Evolutionary conservation across 2,329 filamentous ascomycete genomes (phyloP), one percentile per base, ranked within the genome.

Genomic region (Colletotrichum filicis): DNA sequence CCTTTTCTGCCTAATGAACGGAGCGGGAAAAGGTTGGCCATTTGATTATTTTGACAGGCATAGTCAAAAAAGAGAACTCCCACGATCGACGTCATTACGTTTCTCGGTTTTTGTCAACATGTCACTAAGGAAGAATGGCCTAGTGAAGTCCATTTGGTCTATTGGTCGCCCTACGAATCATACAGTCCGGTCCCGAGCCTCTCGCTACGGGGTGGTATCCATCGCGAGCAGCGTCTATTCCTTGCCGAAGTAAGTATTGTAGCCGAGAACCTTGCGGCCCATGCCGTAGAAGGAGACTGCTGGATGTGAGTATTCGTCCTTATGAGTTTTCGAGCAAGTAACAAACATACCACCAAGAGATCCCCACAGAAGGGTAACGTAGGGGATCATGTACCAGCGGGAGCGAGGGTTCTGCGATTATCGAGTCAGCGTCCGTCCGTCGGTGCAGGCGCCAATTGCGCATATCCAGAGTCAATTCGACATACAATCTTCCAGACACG

Each of bases 401-500:
- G 91, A 92, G 80, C 91, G 90, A 76, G 91, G 85, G 86, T 89
- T 86, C 91, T 94, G 80, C 63, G 63, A 71, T 32, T 59, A 66
- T 56, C 62, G 24, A 58, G 66, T 73, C 35, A 68, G 52, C 56
- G 28, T 67, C 65, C 32, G 52, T 72, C 58, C 60, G 37, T 71
- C 55, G 35, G n/a, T 12, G 35, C 61, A 59, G 37, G 22, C 11
- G 62, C 66, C 7, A 26, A 14, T 32, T 26, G 52, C 53, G 22
- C 19, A 5, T 1, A 26, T 22, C 24, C 30, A 42, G n/a, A 24
- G 5, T n/a, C 4, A 57, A 65, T 35, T 70, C 53, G 55, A 88
- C 92, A 82, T 89, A 95, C 93, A 85, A 95, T 95, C 84, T 90
- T 87, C 93, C 94, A 95, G 82, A 94, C 84, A 79, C 94, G 91